phyloP scores from a whole-genome alignment of 2,329 filamentous ascomycete species.

The Lachnellula suecica region DNA sequence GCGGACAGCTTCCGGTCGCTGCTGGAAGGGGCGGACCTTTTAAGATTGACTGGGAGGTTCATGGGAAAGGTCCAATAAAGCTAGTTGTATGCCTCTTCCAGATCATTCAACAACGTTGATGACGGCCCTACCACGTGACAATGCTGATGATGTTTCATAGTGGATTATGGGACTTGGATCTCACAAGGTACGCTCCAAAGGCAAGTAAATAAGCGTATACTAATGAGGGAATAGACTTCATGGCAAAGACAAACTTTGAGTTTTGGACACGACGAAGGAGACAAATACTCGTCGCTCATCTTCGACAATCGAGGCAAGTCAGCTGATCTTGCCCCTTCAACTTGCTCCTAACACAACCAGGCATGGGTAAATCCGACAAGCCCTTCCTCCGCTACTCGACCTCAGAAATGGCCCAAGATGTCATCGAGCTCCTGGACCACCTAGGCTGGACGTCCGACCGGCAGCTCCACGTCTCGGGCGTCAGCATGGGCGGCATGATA shows the following conservation, averaged over 20 bases:
- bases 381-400: slow-evolving; percentile 78
- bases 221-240: slow-evolving; percentile 42
- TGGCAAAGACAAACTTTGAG: slow-evolving; percentile 84
- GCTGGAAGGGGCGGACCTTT: slow-evolving; percentile 71
- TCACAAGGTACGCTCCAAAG: slow-evolving; percentile 39
- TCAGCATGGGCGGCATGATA: slow-evolving; percentile 91
- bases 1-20: slow-evolving; percentile 65
- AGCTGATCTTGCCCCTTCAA: not conserved
- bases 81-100: slow-evolving; percentile 57
- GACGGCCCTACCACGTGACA: slow-evolving; percentile 13
- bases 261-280: slow-evolving; percentile 71
- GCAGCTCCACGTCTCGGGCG: slow-evolving; percentile 69
- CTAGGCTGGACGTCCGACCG: slow-evolving; percentile 64
- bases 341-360: slow-evolving; percentile 10
- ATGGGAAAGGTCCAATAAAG: slow-evolving; percentile 71
- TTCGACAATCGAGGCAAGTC: slow-evolving; percentile 71
- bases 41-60: slow-evolving; percentile 75
- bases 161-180: slow-evolving; percentile 80
- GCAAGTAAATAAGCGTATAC: not conserved
- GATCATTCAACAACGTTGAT: not conserved
- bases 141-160: slow-evolving; percentile 42
- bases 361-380: slow-evolving; percentile 78
- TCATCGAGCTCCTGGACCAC: slow-evolving; percentile 67
- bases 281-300: slow-evolving; percentile 71
- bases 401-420: slow-evolving; percentile 79